A percentile compares a stretch with the other conserved stretches of the same genome.
phyloP scores from a whole-genome alignment of 805 yeast species.

The Candida manassasensis region DNA sequence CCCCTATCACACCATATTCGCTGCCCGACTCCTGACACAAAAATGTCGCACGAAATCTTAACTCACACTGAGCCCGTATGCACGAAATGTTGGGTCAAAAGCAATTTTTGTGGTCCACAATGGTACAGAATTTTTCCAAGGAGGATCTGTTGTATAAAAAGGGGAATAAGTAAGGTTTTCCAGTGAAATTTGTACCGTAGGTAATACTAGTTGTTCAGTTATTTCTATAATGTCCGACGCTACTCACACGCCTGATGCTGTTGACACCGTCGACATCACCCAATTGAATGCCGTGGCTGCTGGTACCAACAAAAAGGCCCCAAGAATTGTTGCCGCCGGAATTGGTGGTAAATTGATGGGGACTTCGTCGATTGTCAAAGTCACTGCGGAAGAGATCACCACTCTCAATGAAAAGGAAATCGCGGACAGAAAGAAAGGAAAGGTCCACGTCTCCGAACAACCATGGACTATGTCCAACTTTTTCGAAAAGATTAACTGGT shows the following conservation, averaged over 20 bases:
- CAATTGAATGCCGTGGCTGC: conserved; percentile 77
- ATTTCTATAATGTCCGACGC: no score
- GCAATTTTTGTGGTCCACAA: neutral
- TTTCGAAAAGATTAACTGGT: conserved; percentile 75
- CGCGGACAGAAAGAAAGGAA: conserved; percentile 34
- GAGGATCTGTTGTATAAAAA: neutral
- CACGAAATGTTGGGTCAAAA: conserved; percentile 1
- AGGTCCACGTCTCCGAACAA: conserved; percentile 65
- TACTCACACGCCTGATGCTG: conserved; percentile 15
- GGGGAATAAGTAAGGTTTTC: neutral
- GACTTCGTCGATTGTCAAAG: conserved; percentile 63
- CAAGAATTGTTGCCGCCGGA: conserved; percentile 74
- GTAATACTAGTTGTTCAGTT: no score
- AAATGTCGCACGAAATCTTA: no score
- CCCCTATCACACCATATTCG: no score
- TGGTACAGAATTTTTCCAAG: neutral
- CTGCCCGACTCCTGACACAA: no score
- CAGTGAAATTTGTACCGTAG: no score
- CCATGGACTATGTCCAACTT: conserved; percentile 75
- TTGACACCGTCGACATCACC: conserved; percentile 51
- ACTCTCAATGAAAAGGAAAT: conserved; percentile 35
- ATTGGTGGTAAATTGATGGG: conserved; percentile 78
- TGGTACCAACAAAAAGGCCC: conserved; percentile 66
- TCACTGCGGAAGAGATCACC: conserved; percentile 61
- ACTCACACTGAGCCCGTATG: neutral